A percentile compares a stretch with the other conserved stretches of the same genome.
These are phyloP conservation scores for Penicillium sp. DNA, from an alignment of 2,329 filamentous ascomycete genomes.

Conservation along the genomic window DNA sequence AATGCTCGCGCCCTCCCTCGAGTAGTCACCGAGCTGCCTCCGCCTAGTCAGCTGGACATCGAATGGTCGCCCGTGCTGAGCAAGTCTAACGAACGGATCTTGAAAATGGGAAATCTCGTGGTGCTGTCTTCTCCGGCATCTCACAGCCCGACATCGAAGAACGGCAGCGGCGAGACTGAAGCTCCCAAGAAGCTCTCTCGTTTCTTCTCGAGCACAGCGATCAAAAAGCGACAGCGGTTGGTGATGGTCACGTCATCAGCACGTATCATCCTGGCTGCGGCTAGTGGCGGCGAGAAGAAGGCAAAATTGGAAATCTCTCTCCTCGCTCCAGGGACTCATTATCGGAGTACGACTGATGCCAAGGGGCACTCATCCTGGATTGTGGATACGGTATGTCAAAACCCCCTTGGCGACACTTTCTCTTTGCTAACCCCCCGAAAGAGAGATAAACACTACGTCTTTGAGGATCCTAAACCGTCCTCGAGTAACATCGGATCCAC, in stretches of 20 bases:
- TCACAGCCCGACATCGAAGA: conserved; percentile 69
- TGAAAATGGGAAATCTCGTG: conserved; percentile 88
- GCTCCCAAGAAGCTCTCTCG: conserved; percentile 79
- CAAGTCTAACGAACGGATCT: conserved; percentile 84
- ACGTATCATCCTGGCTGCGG: conserved; percentile 82
- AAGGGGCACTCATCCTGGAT: conserved; percentile 87
- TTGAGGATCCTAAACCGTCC: conserved; percentile 84
- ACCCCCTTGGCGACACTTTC: conserved; percentile 8
- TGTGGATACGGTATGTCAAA: conserved; percentile 79
- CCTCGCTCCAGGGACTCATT: conserved; percentile 69
- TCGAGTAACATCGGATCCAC: conserved; percentile 61
- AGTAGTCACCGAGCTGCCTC: conserved; percentile 90
- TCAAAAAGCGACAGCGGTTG: conserved; percentile 87
- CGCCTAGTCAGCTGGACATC: conserved; percentile 94
- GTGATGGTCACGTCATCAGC: conserved; percentile 94
- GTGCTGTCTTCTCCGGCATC: conserved; percentile 77
- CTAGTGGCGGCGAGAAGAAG: conserved; percentile 93
- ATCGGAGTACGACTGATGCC: conserved; percentile 76
- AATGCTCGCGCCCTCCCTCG: conserved; percentile 64
- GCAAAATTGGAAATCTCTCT: conserved; percentile 90
- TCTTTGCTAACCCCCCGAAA: conserved; percentile 45
- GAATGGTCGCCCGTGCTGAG: conserved; percentile 97
- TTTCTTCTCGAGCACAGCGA: conserved; percentile 87
- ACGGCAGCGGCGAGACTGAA: conserved; percentile 63
- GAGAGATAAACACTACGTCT: conserved; percentile 86